phyloP scores from a whole-genome alignment of 2,329 filamentous ascomycete species.

The Sarocladiaceae sp. region DNA sequence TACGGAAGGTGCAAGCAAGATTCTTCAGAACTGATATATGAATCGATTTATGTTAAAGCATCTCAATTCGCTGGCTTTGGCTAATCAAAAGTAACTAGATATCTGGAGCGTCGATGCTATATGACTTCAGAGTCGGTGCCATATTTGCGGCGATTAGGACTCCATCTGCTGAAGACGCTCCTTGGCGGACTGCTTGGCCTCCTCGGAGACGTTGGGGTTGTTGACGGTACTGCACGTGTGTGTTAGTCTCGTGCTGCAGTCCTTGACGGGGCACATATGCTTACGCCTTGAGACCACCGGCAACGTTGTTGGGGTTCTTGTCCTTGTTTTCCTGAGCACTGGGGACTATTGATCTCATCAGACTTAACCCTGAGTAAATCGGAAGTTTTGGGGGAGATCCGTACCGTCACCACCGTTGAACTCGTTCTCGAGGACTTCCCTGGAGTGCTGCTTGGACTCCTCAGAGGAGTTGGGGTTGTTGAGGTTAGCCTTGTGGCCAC shows the following conservation, averaged over 20 bases:
- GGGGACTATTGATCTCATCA: conserved; percentile 23
- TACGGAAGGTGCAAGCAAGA: too few relatives aligned
- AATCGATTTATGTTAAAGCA: neutral
- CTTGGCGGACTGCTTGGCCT: conserved; percentile 52
- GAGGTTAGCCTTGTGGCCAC: conserved; percentile 56
- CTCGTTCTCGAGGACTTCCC: conserved; percentile 46
- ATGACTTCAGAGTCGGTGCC: neutral
- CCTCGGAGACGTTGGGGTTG: conserved; percentile 52
- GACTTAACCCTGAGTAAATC: too few relatives aligned
- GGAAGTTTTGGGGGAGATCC: too few relatives aligned
- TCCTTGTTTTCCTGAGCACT: conserved; percentile 28
- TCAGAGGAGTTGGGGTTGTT: conserved; percentile 53
- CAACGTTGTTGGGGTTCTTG: conserved; percentile 53
- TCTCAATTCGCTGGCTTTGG: conserved; percentile 4
- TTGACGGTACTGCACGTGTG: conserved; percentile 36
- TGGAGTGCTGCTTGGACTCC: conserved; percentile 41
- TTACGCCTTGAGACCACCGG: conserved; percentile 47
- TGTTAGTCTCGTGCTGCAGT: conserved; percentile 19
- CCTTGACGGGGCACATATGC: conserved; percentile 19
- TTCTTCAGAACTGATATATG: neutral
- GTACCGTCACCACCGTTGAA: conserved; percentile 38
- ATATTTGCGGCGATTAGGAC: neutral
- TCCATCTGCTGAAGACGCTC: conserved; percentile 33
- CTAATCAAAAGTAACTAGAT: conserved; percentile 7
- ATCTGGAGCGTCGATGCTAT: neutral